These are phyloP conservation scores for Cladosporium colombiae DNA, from an alignment of 2,329 filamentous ascomycete genomes.

Conservation along the genomic window DNA sequence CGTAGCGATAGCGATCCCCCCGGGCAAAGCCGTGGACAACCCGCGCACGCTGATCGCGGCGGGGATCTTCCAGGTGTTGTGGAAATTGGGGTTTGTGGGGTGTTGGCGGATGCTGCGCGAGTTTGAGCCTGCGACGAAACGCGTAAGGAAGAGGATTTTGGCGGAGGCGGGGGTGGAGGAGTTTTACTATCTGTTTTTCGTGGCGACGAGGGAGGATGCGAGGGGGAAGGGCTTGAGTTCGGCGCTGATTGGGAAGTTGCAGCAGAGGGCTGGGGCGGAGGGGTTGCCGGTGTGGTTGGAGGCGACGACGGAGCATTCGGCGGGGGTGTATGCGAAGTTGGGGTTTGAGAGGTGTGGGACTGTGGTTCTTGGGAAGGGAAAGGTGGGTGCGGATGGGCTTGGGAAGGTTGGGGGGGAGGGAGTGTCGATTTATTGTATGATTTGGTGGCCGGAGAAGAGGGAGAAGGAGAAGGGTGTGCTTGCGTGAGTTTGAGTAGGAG, in stretches of 20 bases:
- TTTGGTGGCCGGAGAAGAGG: slow-evolving; percentile 27
- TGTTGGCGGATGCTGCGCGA: slow-evolving; percentile 30
- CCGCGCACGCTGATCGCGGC: slow-evolving; percentile 26
- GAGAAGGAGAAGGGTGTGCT: not conserved
- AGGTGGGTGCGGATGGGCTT: slow-evolving; percentile 24
- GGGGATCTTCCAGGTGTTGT: slow-evolving; percentile 24
- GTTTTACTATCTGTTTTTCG: slow-evolving; percentile 33
- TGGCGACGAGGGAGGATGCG: slow-evolving; percentile 26
- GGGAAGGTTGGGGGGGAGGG: slow-evolving; percentile 28
- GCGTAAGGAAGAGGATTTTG: slow-evolving; percentile 24
- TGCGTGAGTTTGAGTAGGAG: not conserved
- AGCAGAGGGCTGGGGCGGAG: slow-evolving; percentile 21
- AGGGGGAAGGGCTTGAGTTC: slow-evolving; percentile 29
- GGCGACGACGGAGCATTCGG: slow-evolving; percentile 29
- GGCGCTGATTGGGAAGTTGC: slow-evolving; percentile 23
- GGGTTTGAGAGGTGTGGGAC: slow-evolving; percentile 28
- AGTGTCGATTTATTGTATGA: slow-evolving; percentile 30
- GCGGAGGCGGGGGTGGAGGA: no score
- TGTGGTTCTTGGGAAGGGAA: slow-evolving; percentile 27
- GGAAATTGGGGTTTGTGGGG: slow-evolving; percentile 28
- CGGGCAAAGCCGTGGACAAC: slow-evolving; percentile 30
- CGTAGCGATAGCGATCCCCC: slow-evolving; percentile 28
- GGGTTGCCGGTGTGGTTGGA: slow-evolving; percentile 32
- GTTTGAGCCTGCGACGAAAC: slow-evolving; percentile 23
- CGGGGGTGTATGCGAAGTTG: slow-evolving; percentile 26